Evolutionary conservation across 768 basidiomycete genomes (phyloP), one percentile per base, ranked within the genome.

Genomic region (Pholiota microspora): DNA sequence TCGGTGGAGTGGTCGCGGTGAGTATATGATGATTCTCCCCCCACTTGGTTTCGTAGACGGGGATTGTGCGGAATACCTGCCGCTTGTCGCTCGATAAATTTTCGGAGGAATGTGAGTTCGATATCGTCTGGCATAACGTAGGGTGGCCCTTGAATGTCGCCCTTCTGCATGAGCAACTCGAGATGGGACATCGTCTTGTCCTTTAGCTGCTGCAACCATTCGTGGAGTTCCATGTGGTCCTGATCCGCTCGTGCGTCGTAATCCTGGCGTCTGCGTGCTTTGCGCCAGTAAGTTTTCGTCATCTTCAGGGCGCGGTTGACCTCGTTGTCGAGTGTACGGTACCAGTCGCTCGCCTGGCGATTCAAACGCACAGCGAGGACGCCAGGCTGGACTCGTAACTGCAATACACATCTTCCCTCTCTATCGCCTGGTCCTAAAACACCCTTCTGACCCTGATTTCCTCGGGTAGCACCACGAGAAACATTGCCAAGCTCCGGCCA

Each of bases 141-240:
- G 21, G 89, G 88, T 2, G 89, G 89, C 15, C 89, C 89, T 64
- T 85, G 87, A 27, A 92, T 92, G 59, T 92, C 89, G 64, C 88
- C 88, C 64, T 91, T 90, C 66, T 91, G 89, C 86, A 92, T 91
- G 61, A 91, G 82, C 2, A 91, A 77, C 68, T 92, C 89, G 42
- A 92, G 77, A 71, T 92, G 88, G 45, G 88, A 88, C 89, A 92
- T 92, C 49, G 87, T 89, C 69, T 90, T 92, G 71, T 92, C 89
- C 69, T 92, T 92, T 62, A 92, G 76, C 67, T 91, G 89, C 62
- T 92, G 89, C 1, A 92, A 73, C 89, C 89, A 92, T 65, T 92
- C 89, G 62, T 92, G 89, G 18, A 92, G 72, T 65, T 92, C 89
- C 89, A 92, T 92, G 64, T 92, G 89, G 65, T 92, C 89, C 67